Percentiles rank a stretch among this genome's conserved stretches.
These are phyloP conservation scores for Lactarius quietus DNA, from an alignment of 768 basidiomycete species.

Conservation along the genomic window DNA sequence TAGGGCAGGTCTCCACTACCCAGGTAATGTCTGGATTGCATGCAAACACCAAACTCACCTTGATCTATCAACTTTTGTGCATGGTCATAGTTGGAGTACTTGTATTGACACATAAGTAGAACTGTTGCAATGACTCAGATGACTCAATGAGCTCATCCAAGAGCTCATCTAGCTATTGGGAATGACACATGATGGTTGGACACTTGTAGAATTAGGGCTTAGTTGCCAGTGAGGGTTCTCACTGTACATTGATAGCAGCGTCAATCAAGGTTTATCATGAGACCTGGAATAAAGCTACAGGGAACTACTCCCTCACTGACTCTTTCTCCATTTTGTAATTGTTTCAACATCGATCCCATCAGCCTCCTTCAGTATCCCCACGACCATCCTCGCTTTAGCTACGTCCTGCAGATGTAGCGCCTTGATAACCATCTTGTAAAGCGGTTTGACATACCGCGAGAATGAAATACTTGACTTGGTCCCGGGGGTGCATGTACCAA, in stretches of 20 bases:
- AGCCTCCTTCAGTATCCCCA: slow-evolving; percentile 24
- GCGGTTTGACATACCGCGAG: slow-evolving; percentile 20
- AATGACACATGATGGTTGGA: no score
- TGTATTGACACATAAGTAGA: no score
- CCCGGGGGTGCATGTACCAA: slow-evolving; percentile 10
- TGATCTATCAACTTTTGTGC: no score
- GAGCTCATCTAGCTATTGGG: neutral
- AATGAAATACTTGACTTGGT: slow-evolving; percentile 15
- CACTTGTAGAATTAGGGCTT: no score
- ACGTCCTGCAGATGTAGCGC: slow-evolving; percentile 22
- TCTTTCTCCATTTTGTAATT: neutral
- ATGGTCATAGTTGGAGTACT: no score
- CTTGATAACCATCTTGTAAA: slow-evolving; percentile 27
- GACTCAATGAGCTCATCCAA: no score
- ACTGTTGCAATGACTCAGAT: no score
- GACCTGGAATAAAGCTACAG: neutral
- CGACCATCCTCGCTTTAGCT: slow-evolving; percentile 19
- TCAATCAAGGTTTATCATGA: neutral
- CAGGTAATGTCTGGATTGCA: no score
- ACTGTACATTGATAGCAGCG: no score
- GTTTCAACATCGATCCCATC: slow-evolving; percentile 17
- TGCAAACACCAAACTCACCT: no score
- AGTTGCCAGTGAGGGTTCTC: neutral
- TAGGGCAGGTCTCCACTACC: no score
- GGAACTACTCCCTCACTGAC: neutral